These are phyloP conservation scores for Cardiospermum halicacabum DNA, from an alignment of 345 rosid genomes.

Conservation along the genomic window DNA sequence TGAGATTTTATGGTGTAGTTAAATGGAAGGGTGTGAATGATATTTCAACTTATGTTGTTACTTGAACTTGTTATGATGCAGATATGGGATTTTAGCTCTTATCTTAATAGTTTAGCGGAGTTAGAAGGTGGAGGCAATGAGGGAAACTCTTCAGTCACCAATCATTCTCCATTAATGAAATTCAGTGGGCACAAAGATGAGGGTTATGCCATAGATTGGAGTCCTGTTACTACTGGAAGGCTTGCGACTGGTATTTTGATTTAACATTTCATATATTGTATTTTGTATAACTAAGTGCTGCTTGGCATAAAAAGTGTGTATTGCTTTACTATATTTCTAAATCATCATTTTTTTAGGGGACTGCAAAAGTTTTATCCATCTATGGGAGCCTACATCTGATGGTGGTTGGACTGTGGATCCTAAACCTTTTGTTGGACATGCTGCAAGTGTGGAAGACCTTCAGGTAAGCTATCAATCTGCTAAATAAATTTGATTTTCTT, in stretches of 20 bases:
- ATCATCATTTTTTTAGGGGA: conserved; percentile 47
- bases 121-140: conserved; percentile 54
- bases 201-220: conserved; percentile 95
- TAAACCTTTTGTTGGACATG: conserved; percentile 67
- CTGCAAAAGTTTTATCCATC: conserved; percentile 72
- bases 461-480: conserved; percentile 39
- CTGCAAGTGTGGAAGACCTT: conserved; percentile 89
- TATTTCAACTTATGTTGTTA: neutral
- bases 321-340: conserved; percentile 3
- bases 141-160: conserved; percentile 57
- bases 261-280: neutral
- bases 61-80: conserved; percentile 23
- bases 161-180: conserved; percentile 70
- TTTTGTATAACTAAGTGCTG: neutral
- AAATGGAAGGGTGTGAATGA: neutral
- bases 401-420: conserved; percentile 78
- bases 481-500: neutral
- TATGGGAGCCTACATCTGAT: conserved; percentile 86
- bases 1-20: neutral
- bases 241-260: conserved; percentile 65
- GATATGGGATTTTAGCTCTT: conserved; percentile 88
- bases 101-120: conserved; percentile 73
- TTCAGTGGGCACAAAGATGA: conserved; percentile 89
- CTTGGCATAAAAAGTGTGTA: neutral
- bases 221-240: conserved; percentile 75